Percentiles rank a stretch among this genome's conserved stretches.
These are phyloP conservation scores for Pharnaceum exiguum DNA, from an alignment of 148 eudicot species.

Conservation along the genomic window DNA sequence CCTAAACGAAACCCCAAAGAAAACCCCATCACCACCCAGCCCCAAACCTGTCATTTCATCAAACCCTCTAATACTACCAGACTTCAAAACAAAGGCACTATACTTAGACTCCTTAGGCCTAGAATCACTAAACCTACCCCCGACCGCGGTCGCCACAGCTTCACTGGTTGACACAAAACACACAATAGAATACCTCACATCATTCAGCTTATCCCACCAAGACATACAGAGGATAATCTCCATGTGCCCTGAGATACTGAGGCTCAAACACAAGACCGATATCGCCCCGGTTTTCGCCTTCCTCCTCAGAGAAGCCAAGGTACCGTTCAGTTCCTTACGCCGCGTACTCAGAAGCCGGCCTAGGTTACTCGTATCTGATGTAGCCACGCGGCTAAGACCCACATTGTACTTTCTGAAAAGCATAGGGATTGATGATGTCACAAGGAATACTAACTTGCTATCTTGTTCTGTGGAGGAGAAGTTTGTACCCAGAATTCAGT, in stretches of 20 bases:
- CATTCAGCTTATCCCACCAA: slow-evolving; percentile 39
- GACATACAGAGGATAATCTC: slow-evolving; percentile 57
- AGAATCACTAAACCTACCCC: slow-evolving; percentile 46
- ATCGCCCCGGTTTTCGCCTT: slow-evolving; percentile 56
- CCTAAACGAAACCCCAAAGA: neutral
- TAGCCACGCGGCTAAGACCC: slow-evolving; percentile 63
- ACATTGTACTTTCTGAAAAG: slow-evolving; percentile 73
- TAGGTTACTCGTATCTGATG: slow-evolving; percentile 48
- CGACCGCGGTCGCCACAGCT: slow-evolving; percentile 39
- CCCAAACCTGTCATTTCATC: too few species aligned
- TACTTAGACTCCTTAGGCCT: slow-evolving; percentile 76
- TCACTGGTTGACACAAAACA: slow-evolving; percentile 40
- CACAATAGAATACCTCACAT: slow-evolving; percentile 33
- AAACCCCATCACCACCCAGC: too few species aligned
- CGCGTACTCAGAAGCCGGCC: slow-evolving; percentile 73
- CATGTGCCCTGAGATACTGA: slow-evolving; percentile 70
- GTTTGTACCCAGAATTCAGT: slow-evolving; percentile 63
- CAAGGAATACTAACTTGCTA: slow-evolving; percentile 50
- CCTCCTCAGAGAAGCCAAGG: slow-evolving; percentile 73
- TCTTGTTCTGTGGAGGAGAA: slow-evolving; percentile 76
- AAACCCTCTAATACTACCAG: too few species aligned
- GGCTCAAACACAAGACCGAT: slow-evolving; percentile 22
- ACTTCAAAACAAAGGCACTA: slow-evolving; percentile 53
- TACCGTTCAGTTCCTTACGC: slow-evolving; percentile 39
- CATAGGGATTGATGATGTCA: slow-evolving; percentile 59